Evolutionary conservation across 768 basidiomycete species (phyloP), one percentile per base, ranked within the genome.

Genomic region (Boletales sp.): DNA sequence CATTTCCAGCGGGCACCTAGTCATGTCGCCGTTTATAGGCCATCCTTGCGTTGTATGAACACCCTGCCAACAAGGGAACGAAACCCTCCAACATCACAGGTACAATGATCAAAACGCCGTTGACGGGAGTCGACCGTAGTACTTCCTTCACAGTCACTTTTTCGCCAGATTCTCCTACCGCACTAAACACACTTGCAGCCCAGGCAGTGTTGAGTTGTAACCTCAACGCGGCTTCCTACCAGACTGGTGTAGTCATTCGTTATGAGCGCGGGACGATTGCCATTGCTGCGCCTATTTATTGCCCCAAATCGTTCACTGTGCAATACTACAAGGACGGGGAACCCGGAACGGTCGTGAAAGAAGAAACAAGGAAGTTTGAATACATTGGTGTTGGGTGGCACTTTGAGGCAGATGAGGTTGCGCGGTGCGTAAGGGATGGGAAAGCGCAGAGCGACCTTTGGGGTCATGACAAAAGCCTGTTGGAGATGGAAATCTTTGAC

Each of bases 371-470:
- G 50, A 65, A 59, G 24, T 81, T 86, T 53, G 73, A 80, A 37
- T 84, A 84, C 59, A 69, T 75, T 5, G 89, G 88, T 10, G 73
- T 72, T 31, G 92, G 90, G 8, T 89, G 81, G 86, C 81, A 90
- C 65, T 94, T 84, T 67, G 80, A 94, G 67, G 90, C 91, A 4
- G 92, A 94, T 59, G 90, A 94, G 52, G 90, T 91, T 11, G 91
- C 88, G 15, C 69, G 88, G 42, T 89, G 86, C 60, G 72, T 91
- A 18, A 69, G 82, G 35, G 84, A 85, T 45, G 86, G 86, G 3
- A 88, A 85, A 73, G 69, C 71, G 21, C 83, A 93, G 69, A 90
- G 89, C 59, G 73, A 73, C 5, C 58, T 82, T 30, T 92, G 90
- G 88, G 78, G 83, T 1, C 86, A 86, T 57, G 80, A 83, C 38